A percentile compares a stretch with the other conserved stretches of the same genome.
These are phyloP conservation scores for Candida yuanshanica DNA, from an alignment of 805 yeast species.

Conservation along the genomic window DNA sequence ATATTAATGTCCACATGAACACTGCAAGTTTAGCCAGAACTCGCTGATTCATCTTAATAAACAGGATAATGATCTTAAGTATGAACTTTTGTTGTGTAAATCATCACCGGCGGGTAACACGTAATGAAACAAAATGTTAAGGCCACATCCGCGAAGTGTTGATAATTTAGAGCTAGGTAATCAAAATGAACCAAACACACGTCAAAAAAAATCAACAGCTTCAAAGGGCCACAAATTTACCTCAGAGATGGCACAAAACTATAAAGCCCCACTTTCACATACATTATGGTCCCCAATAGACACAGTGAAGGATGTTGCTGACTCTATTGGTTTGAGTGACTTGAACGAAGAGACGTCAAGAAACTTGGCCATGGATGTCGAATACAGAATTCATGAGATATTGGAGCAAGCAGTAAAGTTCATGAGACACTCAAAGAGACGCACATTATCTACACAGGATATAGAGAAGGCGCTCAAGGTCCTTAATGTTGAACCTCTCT, in stretches of 20 bases:
- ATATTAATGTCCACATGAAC: conserved; percentile 76
- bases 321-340: conserved; percentile 70
- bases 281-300: conserved; percentile 97
- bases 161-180: neutral
- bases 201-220: neutral
- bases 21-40: conserved; percentile 57
- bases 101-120: neutral
- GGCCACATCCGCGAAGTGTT: too few relatives aligned
- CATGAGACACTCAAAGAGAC: conserved; percentile 90
- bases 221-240: conserved; percentile 1
- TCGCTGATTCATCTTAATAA: conserved; percentile 13
- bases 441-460: conserved; percentile 74
- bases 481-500: conserved; percentile 89
- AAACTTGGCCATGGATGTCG: conserved; percentile 98
- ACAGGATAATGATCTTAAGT: neutral
- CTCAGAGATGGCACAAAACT: conserved; percentile 6
- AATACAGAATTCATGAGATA: conserved; percentile 91
- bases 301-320: conserved; percentile 95
- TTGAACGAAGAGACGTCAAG: conserved; percentile 90
- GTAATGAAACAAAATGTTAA: too few relatives aligned
- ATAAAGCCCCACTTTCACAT: conserved; percentile 63
- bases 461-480: conserved; percentile 76
- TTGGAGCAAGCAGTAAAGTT: conserved; percentile 93
- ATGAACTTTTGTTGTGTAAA: neutral
- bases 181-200: neutral